Conservation (phyloP, 192 early-diverging fungal genomes). For the Thoreauomyces humboldtii region DNA sequence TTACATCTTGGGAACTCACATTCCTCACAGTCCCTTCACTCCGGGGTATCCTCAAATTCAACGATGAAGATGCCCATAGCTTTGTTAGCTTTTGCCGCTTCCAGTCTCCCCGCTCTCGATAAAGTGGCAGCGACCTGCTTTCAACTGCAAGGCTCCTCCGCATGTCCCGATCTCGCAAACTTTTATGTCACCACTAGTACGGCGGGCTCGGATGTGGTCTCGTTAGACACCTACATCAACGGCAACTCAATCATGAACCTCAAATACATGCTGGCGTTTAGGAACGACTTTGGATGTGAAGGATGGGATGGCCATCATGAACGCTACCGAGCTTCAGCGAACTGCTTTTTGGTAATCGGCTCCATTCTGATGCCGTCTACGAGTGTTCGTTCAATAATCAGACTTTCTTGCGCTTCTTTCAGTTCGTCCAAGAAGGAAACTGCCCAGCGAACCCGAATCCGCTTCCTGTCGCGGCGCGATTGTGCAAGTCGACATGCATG, state of each 20-base stretch:
- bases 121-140: no score
- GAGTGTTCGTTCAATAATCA: no score
- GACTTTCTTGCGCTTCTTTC: background rate
- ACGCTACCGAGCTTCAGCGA: slow-evolving; percentile 24
- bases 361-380: no score
- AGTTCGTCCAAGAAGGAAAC: slow-evolving; percentile 2
- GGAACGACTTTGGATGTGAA: slow-evolving; percentile 28
- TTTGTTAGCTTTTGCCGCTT: no score
- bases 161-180: slow-evolving; percentile 5
- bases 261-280: slow-evolving; percentile 21
- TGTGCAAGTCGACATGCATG: slow-evolving; percentile 32
- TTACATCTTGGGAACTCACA: no score
- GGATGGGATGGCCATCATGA: slow-evolving; percentile 32
- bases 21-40: no score
- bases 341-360: slow-evolving; percentile 19
- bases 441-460: slow-evolving; percentile 20
- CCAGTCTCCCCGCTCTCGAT: no score
- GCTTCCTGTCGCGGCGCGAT: background rate
- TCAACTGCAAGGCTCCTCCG: background rate
- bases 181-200: background rate
- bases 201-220: slow-evolving; percentile 22
- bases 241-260: background rate
- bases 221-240: slow-evolving; percentile 35
- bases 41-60: no score
- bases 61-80: no score